These are phyloP conservation scores for Pythium dissotocum DNA, from an alignment of 352 stramenopile genomes.

Conservation along the genomic window DNA sequence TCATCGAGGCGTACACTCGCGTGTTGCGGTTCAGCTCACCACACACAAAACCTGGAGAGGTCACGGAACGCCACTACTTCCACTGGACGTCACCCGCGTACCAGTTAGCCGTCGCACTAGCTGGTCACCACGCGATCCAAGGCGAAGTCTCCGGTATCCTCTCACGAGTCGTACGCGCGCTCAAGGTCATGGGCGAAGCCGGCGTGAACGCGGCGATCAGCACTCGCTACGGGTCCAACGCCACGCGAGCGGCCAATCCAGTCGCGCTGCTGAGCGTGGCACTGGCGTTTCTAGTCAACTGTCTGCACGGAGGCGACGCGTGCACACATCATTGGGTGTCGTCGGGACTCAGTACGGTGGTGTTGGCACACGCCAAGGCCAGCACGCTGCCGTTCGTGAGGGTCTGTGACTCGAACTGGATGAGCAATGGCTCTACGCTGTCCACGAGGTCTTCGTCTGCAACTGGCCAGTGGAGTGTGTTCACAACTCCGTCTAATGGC, in stretches of 20 bases:
- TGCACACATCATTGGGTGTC: slow-evolving; percentile 37
- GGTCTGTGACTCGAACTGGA: slow-evolving; percentile 35
- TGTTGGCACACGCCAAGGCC: slow-evolving; percentile 34
- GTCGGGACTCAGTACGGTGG: slow-evolving; percentile 24
- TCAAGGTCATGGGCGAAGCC: slow-evolving; percentile 40
- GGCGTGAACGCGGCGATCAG: slow-evolving; percentile 13
- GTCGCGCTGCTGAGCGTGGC: slow-evolving; percentile 17
- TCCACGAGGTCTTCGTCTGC: slow-evolving; percentile 14
- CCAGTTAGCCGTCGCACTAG: slow-evolving; percentile 8
- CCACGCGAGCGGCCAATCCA: slow-evolving; percentile 1
- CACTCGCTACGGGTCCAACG: slow-evolving; percentile 12
- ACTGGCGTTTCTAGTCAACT: slow-evolving; percentile 39
- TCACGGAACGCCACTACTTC: slow-evolving; percentile 2
- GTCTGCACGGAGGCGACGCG: slow-evolving; percentile 37
- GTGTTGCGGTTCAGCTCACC: slow-evolving; percentile 32
- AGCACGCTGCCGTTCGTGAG: slow-evolving; percentile 41
- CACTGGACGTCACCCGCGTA: not conserved
- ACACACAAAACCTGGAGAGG: not conserved
- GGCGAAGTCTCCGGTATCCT: slow-evolving; percentile 31
- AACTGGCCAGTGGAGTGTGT: slow-evolving; percentile 13
- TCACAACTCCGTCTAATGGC: not conserved
- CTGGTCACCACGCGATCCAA: not conserved
- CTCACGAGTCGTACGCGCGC: slow-evolving; percentile 16
- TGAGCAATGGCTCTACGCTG: slow-evolving; percentile 25
- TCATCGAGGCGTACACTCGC: slow-evolving; percentile 42